Evolutionary conservation across 1,139 yeast species (phyloP).

Genomic region (Sugiyamaella xylanicola): DNA sequence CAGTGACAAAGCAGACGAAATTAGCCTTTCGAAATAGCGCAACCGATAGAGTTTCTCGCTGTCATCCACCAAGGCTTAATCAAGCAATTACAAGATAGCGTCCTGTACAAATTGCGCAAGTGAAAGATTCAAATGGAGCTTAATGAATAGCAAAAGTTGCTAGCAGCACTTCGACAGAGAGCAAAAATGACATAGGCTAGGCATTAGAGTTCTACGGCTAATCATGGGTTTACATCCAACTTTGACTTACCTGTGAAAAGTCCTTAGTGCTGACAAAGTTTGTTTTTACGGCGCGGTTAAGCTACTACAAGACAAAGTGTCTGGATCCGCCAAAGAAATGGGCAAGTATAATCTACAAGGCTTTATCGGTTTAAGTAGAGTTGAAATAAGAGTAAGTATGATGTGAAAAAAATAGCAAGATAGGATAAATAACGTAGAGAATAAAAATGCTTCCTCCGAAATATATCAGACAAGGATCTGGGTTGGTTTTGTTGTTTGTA

Average conservation of each 20-base stretch:
- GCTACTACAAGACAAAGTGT: not conserved
- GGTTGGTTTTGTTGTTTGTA: too few species aligned
- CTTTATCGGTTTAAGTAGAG: not conserved
- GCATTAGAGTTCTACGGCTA: not conserved
- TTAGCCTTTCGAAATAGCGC: conserved; percentile 1
- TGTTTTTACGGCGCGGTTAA: not conserved
- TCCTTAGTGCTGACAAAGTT: not conserved
- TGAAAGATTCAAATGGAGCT: too few species aligned
- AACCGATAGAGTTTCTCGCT: conserved; percentile 4
- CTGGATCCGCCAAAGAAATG: not conserved
- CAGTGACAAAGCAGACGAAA: conserved; percentile 2
- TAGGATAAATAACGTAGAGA: too few species aligned
- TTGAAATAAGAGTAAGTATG: too few species aligned
- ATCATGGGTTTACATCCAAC: too few species aligned
- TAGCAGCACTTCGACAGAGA: not conserved
- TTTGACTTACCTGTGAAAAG: not conserved
- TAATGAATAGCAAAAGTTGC: not conserved
- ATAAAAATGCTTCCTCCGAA: too few species aligned
- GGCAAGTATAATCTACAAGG: not conserved
- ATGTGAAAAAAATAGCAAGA: too few species aligned
- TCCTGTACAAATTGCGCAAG: conserved; percentile 4
- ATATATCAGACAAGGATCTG: too few species aligned
- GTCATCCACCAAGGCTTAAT: not conserved
- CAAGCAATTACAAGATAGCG: conserved; percentile 7
- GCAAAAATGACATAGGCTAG: not conserved